Conservation (phyloP, 208 protist genomes). For the Novymonas esmeraldas region DNA sequence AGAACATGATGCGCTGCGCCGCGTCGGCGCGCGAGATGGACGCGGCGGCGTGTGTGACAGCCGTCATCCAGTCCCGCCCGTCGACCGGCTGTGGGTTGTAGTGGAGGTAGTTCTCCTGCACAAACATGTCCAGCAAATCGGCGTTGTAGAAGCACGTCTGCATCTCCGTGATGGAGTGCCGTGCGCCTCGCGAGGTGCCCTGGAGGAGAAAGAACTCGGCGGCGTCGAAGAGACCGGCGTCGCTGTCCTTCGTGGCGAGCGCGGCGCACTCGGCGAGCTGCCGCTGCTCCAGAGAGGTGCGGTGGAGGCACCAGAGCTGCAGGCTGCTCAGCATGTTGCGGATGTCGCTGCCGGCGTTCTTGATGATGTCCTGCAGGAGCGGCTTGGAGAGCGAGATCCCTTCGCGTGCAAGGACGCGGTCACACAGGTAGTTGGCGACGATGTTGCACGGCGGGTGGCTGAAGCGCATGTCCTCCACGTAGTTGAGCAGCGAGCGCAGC, state of each 20-base stretch:
- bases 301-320: slow-evolving; percentile 92
- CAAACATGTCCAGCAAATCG: slow-evolving; percentile 94
- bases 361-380: slow-evolving; percentile 90
- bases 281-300: slow-evolving; percentile 58
- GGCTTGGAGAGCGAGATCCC: slow-evolving; percentile 83
- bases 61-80: slow-evolving; percentile 31
- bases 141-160: slow-evolving; percentile 91
- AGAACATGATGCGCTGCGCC: slow-evolving; percentile 82
- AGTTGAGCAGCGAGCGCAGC: slow-evolving; percentile 93
- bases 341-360: slow-evolving; percentile 95
- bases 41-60: slow-evolving; percentile 52
- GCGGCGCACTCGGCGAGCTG: slow-evolving; percentile 66
- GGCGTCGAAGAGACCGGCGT: slow-evolving; percentile 92
- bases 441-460: slow-evolving; percentile 83
- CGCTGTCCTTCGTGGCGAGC: slow-evolving; percentile 90
- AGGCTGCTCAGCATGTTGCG: slow-evolving; percentile 96
- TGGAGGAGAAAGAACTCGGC: slow-evolving; percentile 88
- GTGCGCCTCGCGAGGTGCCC: slow-evolving; percentile 58
- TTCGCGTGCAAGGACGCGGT: slow-evolving; percentile 91
- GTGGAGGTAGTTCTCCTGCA: slow-evolving; percentile 96
- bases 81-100: slow-evolving; percentile 61
- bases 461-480: slow-evolving; percentile 97
- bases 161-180: slow-evolving; percentile 73
- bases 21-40: slow-evolving; percentile 82
- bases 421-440: slow-evolving; percentile 88